phyloP scores from a whole-genome alignment of 495 filamentous ascomycete genomes.

The Xylaria nigripes region DNA sequence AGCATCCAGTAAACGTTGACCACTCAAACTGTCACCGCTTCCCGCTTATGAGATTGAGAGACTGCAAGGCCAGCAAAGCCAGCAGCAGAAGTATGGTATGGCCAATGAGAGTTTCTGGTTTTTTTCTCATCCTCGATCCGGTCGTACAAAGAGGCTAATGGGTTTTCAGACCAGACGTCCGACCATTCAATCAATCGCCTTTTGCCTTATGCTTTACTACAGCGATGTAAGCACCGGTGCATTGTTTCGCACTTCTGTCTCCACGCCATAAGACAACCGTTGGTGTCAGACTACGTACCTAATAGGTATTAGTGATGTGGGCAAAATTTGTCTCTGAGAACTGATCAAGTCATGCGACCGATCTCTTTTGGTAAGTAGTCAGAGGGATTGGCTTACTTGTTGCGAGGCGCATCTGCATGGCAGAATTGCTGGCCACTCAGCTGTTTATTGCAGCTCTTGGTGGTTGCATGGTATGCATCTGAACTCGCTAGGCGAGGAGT shows the following conservation, averaged over 20 bases:
- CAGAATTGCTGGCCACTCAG: slow-evolving; percentile 25
- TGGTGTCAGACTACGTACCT: background rate
- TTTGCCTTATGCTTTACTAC: slow-evolving; percentile 1
- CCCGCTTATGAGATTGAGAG: slow-evolving; percentile 16
- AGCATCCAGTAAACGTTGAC: slow-evolving; percentile 20
- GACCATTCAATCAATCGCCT: slow-evolving; percentile 17
- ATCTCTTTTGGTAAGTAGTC: slow-evolving; percentile 24
- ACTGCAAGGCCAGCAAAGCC: slow-evolving; percentile 20
- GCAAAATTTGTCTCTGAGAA: slow-evolving; percentile 1
- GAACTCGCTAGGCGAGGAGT: slow-evolving; percentile 21
- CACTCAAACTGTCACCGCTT: slow-evolving; percentile 23
- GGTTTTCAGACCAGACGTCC: slow-evolving; percentile 18
- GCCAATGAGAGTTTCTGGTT: slow-evolving; percentile 20
- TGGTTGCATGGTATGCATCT: slow-evolving; percentile 29
- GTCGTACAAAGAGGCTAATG: slow-evolving; percentile 12
- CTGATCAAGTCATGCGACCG: slow-evolving; percentile 27
- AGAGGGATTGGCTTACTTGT: slow-evolving; percentile 29
- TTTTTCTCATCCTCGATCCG: background rate
- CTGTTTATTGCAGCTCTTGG: slow-evolving; percentile 21
- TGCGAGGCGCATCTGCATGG: slow-evolving; percentile 27
- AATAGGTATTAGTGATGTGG: slow-evolving; percentile 8
- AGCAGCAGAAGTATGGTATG: slow-evolving; percentile 4
- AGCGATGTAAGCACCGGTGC: background rate
- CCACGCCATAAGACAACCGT: background rate
- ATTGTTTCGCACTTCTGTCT: background rate